Evolutionary conservation across 1,139 yeast genomes (phyloP), one percentile per base, ranked within the genome.

Genomic region (Debaryomyces coudertii): DNA sequence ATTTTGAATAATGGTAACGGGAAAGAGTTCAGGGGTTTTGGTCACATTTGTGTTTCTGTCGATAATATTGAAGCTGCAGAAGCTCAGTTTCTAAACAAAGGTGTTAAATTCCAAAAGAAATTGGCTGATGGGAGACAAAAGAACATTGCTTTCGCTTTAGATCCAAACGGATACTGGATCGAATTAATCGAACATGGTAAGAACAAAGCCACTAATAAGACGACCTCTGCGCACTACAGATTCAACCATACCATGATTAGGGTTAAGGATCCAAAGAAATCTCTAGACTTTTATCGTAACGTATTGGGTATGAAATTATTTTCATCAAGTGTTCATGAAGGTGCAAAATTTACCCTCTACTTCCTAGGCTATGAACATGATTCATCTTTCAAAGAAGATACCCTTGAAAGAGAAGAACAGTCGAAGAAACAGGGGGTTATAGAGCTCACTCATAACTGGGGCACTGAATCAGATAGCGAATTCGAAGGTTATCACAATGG

Each of bases 91-190:
- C 73, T 83, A 49, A 73, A 69, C 31, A 70, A 73, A 40, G 87
- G 85, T 4, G 97, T 87, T 46, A 65, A 68, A 45, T 93, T 93
- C 73, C 83, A 90, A 69, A 93, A 93, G 77, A 87, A 77, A 60
- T 73, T 90, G 57, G 65, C 80, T 38, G 98, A 93, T 60, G 99
- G 99, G 22, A 83, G 97, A 68, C 96, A 89, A 68, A 86, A 84
- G 66, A 77, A 90, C 63, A 90, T 93, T 70, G 98, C 98, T 0
- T 93, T 93, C 68, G 96, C 85, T 2, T 79, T 90, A 56, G 99
- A 93, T 61, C 97, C 98, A 4, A 93, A 93, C 68, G 95, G 95
- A 55, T 93, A 93, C 72, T 93, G 99, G 99, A 79, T 93, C 58
- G 99, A 93, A 73, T 73, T 93, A 60, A 80, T 92, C 55, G 84